Conservation (phyloP, 768 basidiomycete species). For the Lentinula raphanica region DNA sequence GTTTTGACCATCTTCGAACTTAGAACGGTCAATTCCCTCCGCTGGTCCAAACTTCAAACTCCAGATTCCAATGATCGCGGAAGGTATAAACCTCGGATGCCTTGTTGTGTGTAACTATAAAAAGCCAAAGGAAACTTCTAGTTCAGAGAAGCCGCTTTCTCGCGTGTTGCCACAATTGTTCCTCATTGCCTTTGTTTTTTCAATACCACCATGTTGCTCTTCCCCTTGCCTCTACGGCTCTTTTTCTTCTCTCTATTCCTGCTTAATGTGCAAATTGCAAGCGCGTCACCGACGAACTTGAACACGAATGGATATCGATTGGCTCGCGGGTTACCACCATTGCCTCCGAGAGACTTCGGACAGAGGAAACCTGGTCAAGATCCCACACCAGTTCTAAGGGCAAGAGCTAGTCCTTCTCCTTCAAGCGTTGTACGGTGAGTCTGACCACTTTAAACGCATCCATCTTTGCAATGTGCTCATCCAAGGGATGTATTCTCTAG, state of each 20-base stretch:
- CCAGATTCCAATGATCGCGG: no score
- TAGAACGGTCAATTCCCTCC: neutral
- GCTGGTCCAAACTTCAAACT: neutral
- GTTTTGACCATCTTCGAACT: no score
- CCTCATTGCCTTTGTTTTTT: neutral
- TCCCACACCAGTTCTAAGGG: constrained; percentile 20
- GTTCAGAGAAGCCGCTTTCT: neutral
- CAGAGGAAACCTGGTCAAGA: constrained; percentile 23
- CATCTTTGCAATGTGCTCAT: neutral
- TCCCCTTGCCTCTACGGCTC: neutral
- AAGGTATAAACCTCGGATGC: neutral
- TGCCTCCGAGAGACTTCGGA: constrained; percentile 20
- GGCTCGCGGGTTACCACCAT: constrained; percentile 5
- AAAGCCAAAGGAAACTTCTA: neutral
- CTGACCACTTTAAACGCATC: neutral
- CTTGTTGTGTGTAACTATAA: neutral
- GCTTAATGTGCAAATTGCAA: neutral
- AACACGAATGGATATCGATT: constrained; percentile 6
- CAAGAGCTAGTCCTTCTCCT: neutral
- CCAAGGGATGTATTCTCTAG: constrained; percentile 5
- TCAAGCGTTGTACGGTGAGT: neutral
- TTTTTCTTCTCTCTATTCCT: neutral
- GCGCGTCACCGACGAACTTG: neutral
- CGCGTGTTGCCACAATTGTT: neutral
- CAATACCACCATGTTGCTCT: neutral